Evolutionary conservation across 164 flowering plant species (phyloP), one percentile per base, ranked within the genome.

Genomic region (Litsea cubeba): DNA sequence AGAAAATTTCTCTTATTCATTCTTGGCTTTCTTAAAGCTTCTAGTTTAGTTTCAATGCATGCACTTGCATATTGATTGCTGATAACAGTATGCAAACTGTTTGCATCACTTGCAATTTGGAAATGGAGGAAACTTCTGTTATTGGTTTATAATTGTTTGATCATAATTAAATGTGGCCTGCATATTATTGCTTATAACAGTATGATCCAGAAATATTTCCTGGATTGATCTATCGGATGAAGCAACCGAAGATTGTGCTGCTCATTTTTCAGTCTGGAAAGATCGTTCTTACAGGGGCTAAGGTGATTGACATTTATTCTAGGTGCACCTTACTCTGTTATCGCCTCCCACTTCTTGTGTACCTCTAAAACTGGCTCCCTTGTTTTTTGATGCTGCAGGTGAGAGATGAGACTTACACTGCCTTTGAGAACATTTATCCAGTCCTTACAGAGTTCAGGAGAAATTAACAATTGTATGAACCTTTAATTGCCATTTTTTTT

Each of bases 141-240:
- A 1, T 17, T 15, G 20, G 20, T 20, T 54, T 20, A 54, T 5
- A 15, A 18, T 15, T 30, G 35, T 30, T 30, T 15, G 20, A 54
- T 54, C n/a, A 15, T 54, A 54, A 35, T 35, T 35, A 35, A 35
- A 35, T 40, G 46, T 40, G 46, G 69, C 70, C 32, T 71, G 72
- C 65, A 24, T 78, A 57, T 76, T 40, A 40, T 40, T 79, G 80
- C 62, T 83, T 54, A 30, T 71, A 23, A 74, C 88, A 91, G 98
- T 91, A 95, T 85, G 99, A 95, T 67, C 99, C 99, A 54, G 98
- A 95, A 76, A 79, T 93, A 50, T 95, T 93, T 76, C 98, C 98
- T 14, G 99, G 99, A 26, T 80, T 95, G 79, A 93, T 93, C 23
- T 91, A 93, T 80, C 88, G 96, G 69, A 93, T 95, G 97, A 95